Conservation (phyloP, 2,329 filamentous ascomycete genomes). For the Blastomyces parvus region DNA sequence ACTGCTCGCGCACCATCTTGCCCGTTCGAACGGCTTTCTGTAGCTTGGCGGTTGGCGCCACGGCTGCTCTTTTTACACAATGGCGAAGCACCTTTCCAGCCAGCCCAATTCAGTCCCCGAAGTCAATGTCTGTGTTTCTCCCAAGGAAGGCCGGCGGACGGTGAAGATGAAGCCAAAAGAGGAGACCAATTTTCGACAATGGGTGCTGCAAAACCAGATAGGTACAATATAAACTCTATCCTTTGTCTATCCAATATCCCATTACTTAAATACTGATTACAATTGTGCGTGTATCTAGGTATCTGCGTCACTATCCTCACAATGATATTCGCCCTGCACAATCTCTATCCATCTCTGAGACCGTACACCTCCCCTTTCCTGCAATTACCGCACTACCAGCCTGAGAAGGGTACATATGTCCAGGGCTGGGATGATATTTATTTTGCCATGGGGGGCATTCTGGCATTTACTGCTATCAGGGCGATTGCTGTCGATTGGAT, state of each 20-base stretch:
- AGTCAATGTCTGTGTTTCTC: conserved; percentile 35
- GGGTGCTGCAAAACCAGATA: conserved; percentile 71
- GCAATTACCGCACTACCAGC: conserved; percentile 72
- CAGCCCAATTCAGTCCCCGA: conserved; percentile 26
- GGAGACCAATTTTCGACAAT: conserved; percentile 40
- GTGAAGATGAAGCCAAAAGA: conserved; percentile 18
- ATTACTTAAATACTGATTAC: not conserved
- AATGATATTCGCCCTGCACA: conserved; percentile 71
- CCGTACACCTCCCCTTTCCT: conserved; percentile 80
- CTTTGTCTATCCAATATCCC: not conserved
- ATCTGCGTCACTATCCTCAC: conserved; percentile 78
- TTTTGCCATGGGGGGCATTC: conserved; percentile 66
- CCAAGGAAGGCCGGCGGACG: conserved; percentile 22
- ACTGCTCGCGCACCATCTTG: not conserved
- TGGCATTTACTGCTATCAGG: conserved; percentile 78
- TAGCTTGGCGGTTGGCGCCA: conserved; percentile 10
- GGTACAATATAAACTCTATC: conserved; percentile 41
- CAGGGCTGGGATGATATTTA: conserved; percentile 71
- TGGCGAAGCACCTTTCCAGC: conserved; percentile 28
- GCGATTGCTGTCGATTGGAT: conserved; percentile 81
- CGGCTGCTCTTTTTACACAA: conserved; percentile 12
- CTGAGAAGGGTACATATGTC: conserved; percentile 57
- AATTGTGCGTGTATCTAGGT: conserved; percentile 41
- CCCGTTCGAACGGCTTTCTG: not conserved
- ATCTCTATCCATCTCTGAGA: conserved; percentile 70